These are phyloP conservation scores for Drosera capensis DNA, from an alignment of 148 eudicot genomes.

Conservation along the genomic window DNA sequence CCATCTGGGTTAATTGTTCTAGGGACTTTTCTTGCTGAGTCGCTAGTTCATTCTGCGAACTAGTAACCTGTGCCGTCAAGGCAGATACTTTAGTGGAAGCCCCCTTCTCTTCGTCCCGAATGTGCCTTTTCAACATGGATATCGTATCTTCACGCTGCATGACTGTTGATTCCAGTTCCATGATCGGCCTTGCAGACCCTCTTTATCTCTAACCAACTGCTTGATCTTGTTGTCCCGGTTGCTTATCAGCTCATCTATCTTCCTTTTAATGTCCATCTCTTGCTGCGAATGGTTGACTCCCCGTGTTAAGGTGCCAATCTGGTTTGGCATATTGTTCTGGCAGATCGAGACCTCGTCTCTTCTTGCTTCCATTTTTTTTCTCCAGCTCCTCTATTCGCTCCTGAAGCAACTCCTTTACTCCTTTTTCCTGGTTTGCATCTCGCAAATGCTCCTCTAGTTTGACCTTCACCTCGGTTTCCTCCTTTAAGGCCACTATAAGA, in stretches of 20 bases:
- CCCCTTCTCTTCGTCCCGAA: conserved; percentile 2
- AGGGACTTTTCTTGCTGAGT: conserved; percentile 12
- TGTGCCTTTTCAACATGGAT: neutral
- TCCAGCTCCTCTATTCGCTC: conserved; percentile 16
- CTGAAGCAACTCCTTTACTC: conserved; percentile 20
- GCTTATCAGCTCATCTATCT: conserved; percentile 17
- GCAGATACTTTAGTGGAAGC: neutral
- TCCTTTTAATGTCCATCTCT: conserved; percentile 12
- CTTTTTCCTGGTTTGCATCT: conserved; percentile 1
- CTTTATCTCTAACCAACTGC: neutral
- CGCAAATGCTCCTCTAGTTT: neutral
- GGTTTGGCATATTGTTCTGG: conserved; percentile 18
- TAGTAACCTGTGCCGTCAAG: conserved; percentile 1
- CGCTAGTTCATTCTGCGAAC: neutral
- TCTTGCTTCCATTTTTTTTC: conserved; percentile 18
- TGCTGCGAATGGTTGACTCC: conserved; percentile 25
- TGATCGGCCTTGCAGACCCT: conserved; percentile 7
- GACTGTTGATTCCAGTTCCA: conserved; percentile 16
- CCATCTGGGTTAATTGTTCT: conserved; percentile 14
- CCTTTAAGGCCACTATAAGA: neutral
- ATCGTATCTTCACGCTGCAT: conserved; percentile 19
- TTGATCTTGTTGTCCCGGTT: conserved; percentile 15
- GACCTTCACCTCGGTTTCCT: neutral
- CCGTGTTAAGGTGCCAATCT: conserved; percentile 19
- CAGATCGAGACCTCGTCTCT: conserved; percentile 13